phyloP scores from a whole-genome alignment of 805 yeast species.

The Zygoascus biomembranicola region DNA sequence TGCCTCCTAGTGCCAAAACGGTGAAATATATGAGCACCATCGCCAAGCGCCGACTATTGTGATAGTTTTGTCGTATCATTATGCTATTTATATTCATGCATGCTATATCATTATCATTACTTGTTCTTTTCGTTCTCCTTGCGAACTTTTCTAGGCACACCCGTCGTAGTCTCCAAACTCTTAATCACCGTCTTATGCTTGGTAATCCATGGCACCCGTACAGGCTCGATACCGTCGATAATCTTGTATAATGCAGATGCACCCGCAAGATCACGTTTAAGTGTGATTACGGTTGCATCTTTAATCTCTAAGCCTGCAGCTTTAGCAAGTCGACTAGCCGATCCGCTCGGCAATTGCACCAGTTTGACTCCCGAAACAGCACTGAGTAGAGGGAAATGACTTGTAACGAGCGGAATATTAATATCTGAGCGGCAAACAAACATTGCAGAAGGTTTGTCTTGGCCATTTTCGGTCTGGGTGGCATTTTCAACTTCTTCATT shows the following conservation, averaged over 20 bases:
- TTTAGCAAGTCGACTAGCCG: conserved; percentile 6
- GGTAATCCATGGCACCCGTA: conserved; percentile 7
- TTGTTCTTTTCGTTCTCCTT: not conserved
- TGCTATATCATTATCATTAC: not conserved
- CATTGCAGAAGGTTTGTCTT: conserved; percentile 3
- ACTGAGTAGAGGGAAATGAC: conserved; percentile 16
- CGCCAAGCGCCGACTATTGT: not conserved
- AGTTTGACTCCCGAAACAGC: conserved; percentile 13
- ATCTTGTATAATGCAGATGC: not conserved
- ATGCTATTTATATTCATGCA: not conserved
- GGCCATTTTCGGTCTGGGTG: not conserved
- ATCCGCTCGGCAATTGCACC: conserved; percentile 15
- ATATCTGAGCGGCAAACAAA: conserved; percentile 17
- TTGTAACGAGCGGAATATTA: conserved; percentile 8
- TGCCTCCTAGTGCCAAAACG: not conserved
- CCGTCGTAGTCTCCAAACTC: conserved; percentile 3
- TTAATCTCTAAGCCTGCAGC: not conserved
- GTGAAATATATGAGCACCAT: not conserved
- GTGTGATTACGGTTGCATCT: conserved; percentile 1
- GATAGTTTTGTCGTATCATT: not conserved
- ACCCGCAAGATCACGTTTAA: not conserved
- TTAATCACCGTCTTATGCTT: conserved; percentile 1
- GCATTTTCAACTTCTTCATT: conserved; percentile 15
- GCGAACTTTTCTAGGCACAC: not conserved
- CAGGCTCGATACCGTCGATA: not conserved